Percentiles rank a stretch among this genome's conserved stretches.
Conservation (phyloP, 2,329 filamentous ascomycete genomes). For the Colletotrichum neosansevieriae region DNA sequence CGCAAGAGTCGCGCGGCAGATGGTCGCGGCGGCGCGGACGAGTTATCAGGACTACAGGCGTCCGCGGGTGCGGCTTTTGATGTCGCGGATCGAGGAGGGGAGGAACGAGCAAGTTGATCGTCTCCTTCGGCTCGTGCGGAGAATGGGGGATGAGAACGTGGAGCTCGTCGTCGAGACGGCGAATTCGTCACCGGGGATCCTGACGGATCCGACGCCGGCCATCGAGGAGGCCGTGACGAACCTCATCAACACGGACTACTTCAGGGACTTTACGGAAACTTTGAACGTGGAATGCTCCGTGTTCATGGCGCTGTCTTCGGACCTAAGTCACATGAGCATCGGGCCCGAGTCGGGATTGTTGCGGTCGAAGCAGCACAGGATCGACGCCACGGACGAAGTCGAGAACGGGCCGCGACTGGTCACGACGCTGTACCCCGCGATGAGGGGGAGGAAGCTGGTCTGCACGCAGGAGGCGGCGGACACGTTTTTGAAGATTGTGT, state of each 20-base stretch:
- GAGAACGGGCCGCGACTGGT: conserved; percentile 41
- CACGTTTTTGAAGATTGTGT: conserved; percentile 52
- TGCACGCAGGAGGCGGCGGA: conserved; percentile 54
- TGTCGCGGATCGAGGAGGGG: conserved; percentile 49
- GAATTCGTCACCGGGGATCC: conserved; percentile 42
- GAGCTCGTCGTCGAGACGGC: conserved; percentile 49
- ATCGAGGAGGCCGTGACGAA: conserved; percentile 47
- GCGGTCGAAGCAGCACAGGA: conserved; percentile 51
- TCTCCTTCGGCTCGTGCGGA: conserved; percentile 48
- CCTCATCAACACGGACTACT: conserved; percentile 47
- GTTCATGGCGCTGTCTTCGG: conserved; percentile 55
- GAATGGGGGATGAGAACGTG: conserved; percentile 46
- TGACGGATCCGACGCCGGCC: conserved; percentile 43
- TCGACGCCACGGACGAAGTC: conserved; percentile 49
- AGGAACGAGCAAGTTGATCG: conserved; percentile 47
- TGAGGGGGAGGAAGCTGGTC: conserved; percentile 49
- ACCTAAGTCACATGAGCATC: conserved; percentile 53
- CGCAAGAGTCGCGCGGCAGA: conserved; percentile 48
- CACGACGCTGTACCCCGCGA: conserved; percentile 49
- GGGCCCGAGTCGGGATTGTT: conserved; percentile 43
- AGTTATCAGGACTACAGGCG: conserved; percentile 52
- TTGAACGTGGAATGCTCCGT: conserved; percentile 58
- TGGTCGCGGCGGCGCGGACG: conserved; percentile 51
- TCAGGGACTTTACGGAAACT: conserved; percentile 50
- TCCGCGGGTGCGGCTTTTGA: conserved; percentile 51